These are phyloP conservation scores for Parafenestella ontariensis DNA, from an alignment of 2,329 filamentous ascomycete species.

Conservation along the genomic window DNA sequence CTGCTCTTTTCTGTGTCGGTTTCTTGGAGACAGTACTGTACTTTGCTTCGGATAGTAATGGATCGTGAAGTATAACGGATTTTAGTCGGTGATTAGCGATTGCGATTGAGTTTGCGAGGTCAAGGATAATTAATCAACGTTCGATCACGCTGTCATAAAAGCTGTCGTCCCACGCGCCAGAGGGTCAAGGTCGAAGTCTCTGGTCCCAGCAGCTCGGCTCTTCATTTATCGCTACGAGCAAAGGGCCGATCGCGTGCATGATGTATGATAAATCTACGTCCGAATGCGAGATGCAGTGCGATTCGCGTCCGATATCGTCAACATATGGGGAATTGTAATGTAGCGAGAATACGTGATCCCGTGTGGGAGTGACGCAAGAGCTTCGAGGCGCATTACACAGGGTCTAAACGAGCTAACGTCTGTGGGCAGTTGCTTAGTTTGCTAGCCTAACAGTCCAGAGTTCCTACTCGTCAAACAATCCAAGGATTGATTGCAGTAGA, in stretches of 20 bases:
- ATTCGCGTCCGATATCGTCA: neutral
- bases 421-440: too few relatives aligned
- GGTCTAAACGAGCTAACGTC: slow-evolving; percentile 1
- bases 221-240: neutral
- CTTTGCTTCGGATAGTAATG: neutral
- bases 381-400: neutral
- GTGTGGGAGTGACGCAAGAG: slow-evolving; percentile 19
- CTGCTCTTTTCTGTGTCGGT: neutral
- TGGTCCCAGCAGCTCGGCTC: slow-evolving; percentile 1
- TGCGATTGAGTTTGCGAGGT: neutral
- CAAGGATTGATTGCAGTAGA: neutral
- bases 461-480: neutral
- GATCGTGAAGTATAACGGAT: neutral
- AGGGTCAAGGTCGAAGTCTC: neutral
- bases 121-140: neutral
- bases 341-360: slow-evolving; percentile 14
- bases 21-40: neutral
- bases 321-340: neutral
- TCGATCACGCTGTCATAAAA: neutral
- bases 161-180: neutral
- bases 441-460: too few relatives aligned
- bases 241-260: slow-evolving; percentile 4
- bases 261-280: neutral
- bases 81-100: too few relatives aligned
- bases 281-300: neutral